Evolutionary conservation across 768 basidiomycete genomes (phyloP).

Genomic region (Suillus tomentosus): DNA sequence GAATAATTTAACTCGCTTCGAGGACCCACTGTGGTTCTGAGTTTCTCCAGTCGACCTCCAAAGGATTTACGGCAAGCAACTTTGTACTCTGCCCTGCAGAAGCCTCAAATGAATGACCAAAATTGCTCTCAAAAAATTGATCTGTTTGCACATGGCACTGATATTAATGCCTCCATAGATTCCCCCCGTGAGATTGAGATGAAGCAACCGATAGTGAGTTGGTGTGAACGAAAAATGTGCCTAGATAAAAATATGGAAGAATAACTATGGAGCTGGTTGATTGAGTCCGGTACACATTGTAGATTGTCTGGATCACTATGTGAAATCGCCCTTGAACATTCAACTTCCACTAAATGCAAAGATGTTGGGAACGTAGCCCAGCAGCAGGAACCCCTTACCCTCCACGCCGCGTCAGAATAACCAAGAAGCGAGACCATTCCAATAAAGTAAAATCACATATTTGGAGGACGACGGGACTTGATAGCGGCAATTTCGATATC

Average conservation of each 20-base stretch:
- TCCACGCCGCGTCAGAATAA: background rate
- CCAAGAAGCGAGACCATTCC: background rate
- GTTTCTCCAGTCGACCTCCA: background rate
- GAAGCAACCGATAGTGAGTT: background rate
- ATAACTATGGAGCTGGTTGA: background rate
- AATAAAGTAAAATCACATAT: conserved; percentile 2
- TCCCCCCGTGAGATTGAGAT: conserved; percentile 2
- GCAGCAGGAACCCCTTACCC: background rate
- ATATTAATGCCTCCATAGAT: conserved; percentile 4
- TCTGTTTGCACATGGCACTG: conserved; percentile 4
- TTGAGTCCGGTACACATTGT: background rate
- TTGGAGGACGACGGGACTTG: conserved; percentile 5
- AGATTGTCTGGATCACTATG: background rate
- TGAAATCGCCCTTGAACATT: conserved; percentile 5
- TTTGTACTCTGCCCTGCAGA: background rate
- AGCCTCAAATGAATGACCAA: background rate
- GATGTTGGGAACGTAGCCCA: background rate
- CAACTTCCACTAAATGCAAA: background rate
- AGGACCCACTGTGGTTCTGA: background rate
- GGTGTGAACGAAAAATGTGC: conserved; percentile 5
- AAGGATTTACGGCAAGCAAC: too few species aligned
- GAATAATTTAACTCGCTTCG: background rate
- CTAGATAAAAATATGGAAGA: conserved; percentile 6
- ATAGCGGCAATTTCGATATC: conserved; percentile 14
- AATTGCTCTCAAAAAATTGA: background rate